Conservation (phyloP, 1,139 yeast species). For the Geotrichum australiense region DNA sequence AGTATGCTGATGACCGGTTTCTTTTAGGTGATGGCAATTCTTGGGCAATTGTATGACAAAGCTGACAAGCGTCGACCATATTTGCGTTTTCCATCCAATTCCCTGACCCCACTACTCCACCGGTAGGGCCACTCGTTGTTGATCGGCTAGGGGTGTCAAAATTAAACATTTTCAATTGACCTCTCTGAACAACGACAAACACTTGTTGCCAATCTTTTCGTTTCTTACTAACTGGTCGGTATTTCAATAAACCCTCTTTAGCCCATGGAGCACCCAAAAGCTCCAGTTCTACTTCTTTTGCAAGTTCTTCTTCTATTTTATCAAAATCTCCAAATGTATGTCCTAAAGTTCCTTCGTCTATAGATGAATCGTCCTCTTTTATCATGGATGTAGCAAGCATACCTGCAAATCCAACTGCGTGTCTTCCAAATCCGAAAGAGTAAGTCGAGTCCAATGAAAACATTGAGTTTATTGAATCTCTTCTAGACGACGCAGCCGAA, state of each 20-base stretch:
- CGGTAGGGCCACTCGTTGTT: slow-evolving; percentile 7
- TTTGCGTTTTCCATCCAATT: slow-evolving; percentile 47
- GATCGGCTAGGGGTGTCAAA: slow-evolving; percentile 20
- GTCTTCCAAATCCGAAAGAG: slow-evolving; percentile 25
- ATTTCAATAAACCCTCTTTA: slow-evolving; percentile 60
- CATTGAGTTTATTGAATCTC: slow-evolving; percentile 29
- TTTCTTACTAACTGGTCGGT: slow-evolving; percentile 39
- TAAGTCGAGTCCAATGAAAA: slow-evolving; percentile 28
- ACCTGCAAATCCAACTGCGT: slow-evolving; percentile 35
- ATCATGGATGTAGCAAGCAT: slow-evolving; percentile 32
- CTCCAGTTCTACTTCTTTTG: slow-evolving; percentile 53
- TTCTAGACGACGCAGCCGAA: slow-evolving; percentile 21
- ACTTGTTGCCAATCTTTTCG: slow-evolving; percentile 31
- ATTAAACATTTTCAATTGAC: slow-evolving; percentile 32
- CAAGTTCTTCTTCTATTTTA: slow-evolving; percentile 28
- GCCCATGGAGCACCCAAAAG: slow-evolving; percentile 70
- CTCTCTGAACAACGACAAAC: slow-evolving; percentile 35
- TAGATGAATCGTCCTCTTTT: slow-evolving; percentile 20
- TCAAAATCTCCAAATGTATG: slow-evolving; percentile 28
- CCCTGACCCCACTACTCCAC: slow-evolving; percentile 46
- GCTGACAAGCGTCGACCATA: slow-evolving; percentile 27
- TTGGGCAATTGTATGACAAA: slow-evolving; percentile 31
- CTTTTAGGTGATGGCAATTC: slow-evolving; percentile 28
- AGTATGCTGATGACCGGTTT: slow-evolving; percentile 25
- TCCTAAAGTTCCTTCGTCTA: slow-evolving; percentile 19